These are phyloP conservation scores for Hemileia vastatrix DNA, from an alignment of 1,284 basidiomycete species.

Conservation along the genomic window DNA sequence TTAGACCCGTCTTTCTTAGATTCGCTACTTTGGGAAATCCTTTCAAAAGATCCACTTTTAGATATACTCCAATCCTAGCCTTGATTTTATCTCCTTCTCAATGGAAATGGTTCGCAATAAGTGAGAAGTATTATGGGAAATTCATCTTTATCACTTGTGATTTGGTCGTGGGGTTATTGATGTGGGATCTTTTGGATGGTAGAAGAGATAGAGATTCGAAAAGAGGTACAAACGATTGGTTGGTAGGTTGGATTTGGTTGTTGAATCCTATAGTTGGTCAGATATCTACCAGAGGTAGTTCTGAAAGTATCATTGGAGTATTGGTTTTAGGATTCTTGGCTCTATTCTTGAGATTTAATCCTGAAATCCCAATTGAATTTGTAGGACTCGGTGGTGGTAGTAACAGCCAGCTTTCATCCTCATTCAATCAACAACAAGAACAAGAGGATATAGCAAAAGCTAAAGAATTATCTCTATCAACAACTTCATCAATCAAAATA, in stretches of 20 bases:
- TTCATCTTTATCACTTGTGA: slow-evolving; percentile 78
- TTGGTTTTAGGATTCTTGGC: slow-evolving; percentile 67
- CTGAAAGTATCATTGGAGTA: slow-evolving; percentile 75
- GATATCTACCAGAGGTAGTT: slow-evolving; percentile 90
- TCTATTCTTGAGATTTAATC: too few relatives aligned
- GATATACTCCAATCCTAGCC: slow-evolving; percentile 89
- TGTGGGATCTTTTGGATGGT: slow-evolving; percentile 55
- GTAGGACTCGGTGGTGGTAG: too few relatives aligned
- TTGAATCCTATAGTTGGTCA: slow-evolving; percentile 90
- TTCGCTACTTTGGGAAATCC: slow-evolving; percentile 62
- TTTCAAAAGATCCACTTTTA: slow-evolving; percentile 84
- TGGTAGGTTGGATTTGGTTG: too few relatives aligned
- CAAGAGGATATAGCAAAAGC: too few relatives aligned
- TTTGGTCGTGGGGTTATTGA: slow-evolving; percentile 66
- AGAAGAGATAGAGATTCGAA: too few relatives aligned
- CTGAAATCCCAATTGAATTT: too few relatives aligned
- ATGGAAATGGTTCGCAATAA: too few relatives aligned
- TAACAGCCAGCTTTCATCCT: too few relatives aligned
- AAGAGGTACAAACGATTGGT: too few relatives aligned
- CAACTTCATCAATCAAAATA: slow-evolving; percentile 50
- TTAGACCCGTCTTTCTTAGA: too few relatives aligned
- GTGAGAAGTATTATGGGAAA: slow-evolving; percentile 80
- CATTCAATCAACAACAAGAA: too few relatives aligned
- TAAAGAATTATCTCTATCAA: too few relatives aligned
- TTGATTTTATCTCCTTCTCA: slow-evolving; percentile 69